Base-by-base conservation (phyloP, 495 filamentous ascomycete species). In the Penicillium mononematosum region DNA sequence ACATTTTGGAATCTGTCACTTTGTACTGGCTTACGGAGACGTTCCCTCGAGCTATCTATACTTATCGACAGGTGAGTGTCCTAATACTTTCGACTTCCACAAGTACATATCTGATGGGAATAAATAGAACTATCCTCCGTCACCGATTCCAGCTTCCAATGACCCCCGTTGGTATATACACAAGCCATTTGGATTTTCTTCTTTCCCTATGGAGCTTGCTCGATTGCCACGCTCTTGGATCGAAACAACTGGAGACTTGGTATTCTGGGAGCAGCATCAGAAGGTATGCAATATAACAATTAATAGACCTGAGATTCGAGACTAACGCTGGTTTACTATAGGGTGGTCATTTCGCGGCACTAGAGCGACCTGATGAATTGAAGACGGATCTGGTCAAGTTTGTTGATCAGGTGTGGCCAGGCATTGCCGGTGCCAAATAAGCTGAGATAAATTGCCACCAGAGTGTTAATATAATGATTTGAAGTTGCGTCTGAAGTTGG, bases 21-120 rank as follows among this genome's bases (percentile, higher is more conserved):
- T 65, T 88, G 19, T 90, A 86, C 67, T 89, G 86, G 87, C 76
- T 88, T 27, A 88, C 84, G 0, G 73, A 84, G 6, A 78, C 78
- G 3, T 83, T 83, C 45, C 76, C 81, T 8, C 73, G 79, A 5
- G 70, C 75, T 2, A 80, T 89, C 39, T 89, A 85, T 64, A 75
- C 70, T 1, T 86, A 83, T 65, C 79, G 78, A 14, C 62, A 70
- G 64, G 68, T 80, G 48, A 47, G 65, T 61, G 11, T 46, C 17
- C 7, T 24, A 4, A 2, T 5, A 56, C 24, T 11, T 10, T 9
- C n/a, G 6, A 16, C 31, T 34, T 14, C 0, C 9, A 2, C 12
- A 4, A 17, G 2, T 9, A 5, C 2, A 19, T 3, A 5, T 17
- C 44, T 47, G 20, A 52, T 43, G 45, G 14, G 42, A 14, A 39